phyloP scores from a whole-genome alignment of 352 stramenopile genomes.

The Proteromonas lacertae region DNA sequence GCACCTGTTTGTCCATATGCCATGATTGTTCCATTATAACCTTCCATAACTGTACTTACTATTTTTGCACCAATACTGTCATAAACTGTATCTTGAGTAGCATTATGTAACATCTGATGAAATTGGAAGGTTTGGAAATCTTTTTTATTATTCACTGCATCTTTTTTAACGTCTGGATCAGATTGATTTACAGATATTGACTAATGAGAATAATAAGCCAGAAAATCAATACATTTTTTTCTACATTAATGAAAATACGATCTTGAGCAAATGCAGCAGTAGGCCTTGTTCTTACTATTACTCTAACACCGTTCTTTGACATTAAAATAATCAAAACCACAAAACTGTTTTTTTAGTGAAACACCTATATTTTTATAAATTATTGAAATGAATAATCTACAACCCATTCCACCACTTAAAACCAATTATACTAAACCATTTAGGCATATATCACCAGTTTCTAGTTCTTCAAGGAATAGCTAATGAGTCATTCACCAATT shows the following conservation, averaged over 20 bases:
- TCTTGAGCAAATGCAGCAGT: conserved; percentile 16
- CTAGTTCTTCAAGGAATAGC: too few species aligned
- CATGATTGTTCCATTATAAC: conserved; percentile 37
- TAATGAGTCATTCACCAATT: too few species aligned
- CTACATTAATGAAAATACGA: conserved; percentile 13
- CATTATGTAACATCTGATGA: conserved; percentile 58
- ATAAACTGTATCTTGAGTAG: conserved; percentile 45
- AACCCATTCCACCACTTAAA: too few species aligned
- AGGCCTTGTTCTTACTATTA: conserved; percentile 17
- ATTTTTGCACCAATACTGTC: conserved; percentile 42
- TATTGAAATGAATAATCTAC: too few species aligned
- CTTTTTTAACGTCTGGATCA: conserved; percentile 1
- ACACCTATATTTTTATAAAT: too few species aligned
- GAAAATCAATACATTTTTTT: conserved; percentile 6
- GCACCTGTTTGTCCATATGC: background rate
- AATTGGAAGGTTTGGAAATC: conserved; percentile 34
- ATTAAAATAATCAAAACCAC: too few species aligned
- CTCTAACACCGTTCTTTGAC: conserved; percentile 12
- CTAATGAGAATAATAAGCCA: conserved; percentile 1
- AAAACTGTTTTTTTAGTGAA: too few species aligned
- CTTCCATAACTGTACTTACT: conserved; percentile 42
- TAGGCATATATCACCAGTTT: too few species aligned
- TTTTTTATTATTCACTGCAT: conserved; percentile 10
- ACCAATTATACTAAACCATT: too few species aligned
- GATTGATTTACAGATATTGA: conserved; percentile 1